phyloP scores from a whole-genome alignment of 345 rosid species.

The Xanthoceras sorbifolium region DNA sequence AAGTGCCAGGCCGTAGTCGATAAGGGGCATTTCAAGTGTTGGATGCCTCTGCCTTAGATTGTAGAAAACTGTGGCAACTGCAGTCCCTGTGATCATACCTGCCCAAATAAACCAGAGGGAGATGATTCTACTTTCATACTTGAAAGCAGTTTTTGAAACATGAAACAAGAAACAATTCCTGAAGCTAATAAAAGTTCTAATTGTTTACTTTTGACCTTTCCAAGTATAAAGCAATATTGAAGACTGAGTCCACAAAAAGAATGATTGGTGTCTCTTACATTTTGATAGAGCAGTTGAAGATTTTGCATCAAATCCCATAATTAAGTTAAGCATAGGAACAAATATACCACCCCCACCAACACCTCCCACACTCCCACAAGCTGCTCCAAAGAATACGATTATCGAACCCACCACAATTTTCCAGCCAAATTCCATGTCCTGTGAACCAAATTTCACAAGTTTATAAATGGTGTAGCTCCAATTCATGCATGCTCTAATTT shows the following conservation, averaged over 20 bases:
- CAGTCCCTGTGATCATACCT: conserved; percentile 51
- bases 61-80: conserved; percentile 37
- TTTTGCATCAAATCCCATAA: conserved; percentile 50
- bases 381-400: conserved; percentile 55
- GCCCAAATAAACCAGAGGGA: neutral
- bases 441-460: conserved; percentile 9
- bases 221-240: no score
- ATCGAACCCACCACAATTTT: conserved; percentile 40
- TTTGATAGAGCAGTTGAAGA: conserved; percentile 48
- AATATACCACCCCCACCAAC: conserved; percentile 58
- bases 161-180: neutral
- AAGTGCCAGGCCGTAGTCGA: conserved; percentile 49
- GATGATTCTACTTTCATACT: no score
- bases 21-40: conserved; percentile 42
- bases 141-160: no score
- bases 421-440: conserved; percentile 46
- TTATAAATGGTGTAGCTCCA: neutral
- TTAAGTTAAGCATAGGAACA: conserved; percentile 46
- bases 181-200: no score
- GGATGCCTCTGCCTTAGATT: conserved; percentile 47
- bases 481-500: no score
- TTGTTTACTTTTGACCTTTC: no score
- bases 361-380: conserved; percentile 53
- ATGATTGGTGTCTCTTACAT: conserved; percentile 28
- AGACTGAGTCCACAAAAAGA: neutral